Evolutionary conservation across 129 eudicot genomes (phyloP), one percentile per base, ranked within the genome.

Genomic region (Heracleum sosnowskyi): DNA sequence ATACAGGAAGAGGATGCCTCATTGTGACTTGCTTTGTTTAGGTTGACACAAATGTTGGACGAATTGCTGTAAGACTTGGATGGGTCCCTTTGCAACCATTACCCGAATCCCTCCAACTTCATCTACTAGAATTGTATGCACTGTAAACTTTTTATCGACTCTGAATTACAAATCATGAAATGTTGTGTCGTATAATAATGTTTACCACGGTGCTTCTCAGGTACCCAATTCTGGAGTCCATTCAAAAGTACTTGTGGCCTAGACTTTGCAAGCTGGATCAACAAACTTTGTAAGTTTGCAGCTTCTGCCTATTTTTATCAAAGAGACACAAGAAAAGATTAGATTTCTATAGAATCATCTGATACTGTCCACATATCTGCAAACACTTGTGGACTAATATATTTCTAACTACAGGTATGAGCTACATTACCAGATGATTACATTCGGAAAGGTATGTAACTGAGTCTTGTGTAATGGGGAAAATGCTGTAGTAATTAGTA

Each of bases 81-180:
- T 96, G 99, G 99, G 99, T 96, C 51, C 99, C 99, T 26, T 94
- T 96, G 53, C 99, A 92, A 82, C 99, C 99, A 44, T 83, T 96
- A 34, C 99, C 99, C 0, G 97, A 96, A 80, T 87, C 95, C 26
- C 97, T 92, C 71, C 97, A 90, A 78, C 80, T 92, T 80, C 97
- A 96, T 81, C 96, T 92, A 70, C 87, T 92, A 83, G 97, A 96
- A 80, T 47, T 96, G 99, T 90, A 81, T 86, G 97, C 82, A 81
- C 39, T 53, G 79, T 53, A 63, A 24, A 72, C 15, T 15, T 18
- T 42, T 73, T 33, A 22, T 73, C 24, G 17, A 31, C 11, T 28
- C 35, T 74, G 47, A 74, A 33, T 41, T 4, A n/a, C 26, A 60
- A n/a, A 26, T 60, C 5, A 60, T 60, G 68, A 60, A n/a, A 60